These are phyloP conservation scores for Aurinia saxatilis DNA, from an alignment of 345 rosid genomes.

Conservation along the genomic window DNA sequence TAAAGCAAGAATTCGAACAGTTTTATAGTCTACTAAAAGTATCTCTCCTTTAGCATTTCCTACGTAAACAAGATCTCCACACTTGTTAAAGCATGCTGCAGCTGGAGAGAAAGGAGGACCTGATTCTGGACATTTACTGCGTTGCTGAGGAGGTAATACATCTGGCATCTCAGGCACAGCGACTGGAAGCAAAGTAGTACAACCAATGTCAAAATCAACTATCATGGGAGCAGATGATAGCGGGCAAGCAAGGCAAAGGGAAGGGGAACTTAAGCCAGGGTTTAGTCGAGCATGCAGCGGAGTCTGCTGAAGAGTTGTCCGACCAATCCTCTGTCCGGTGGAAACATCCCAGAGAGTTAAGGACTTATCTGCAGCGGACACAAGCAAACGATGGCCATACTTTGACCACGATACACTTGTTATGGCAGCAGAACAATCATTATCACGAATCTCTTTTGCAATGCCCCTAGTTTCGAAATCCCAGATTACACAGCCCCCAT, in stretches of 20 bases:
- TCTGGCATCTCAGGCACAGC: slow-evolving; percentile 45
- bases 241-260: slow-evolving; percentile 80
- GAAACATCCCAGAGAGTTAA: slow-evolving; percentile 87
- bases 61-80: slow-evolving; percentile 85
- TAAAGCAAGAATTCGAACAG: slow-evolving; percentile 54
- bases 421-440: slow-evolving; percentile 64
- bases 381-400: slow-evolving; percentile 83
- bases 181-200: slow-evolving; percentile 67
- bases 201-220: slow-evolving; percentile 64
- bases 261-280: slow-evolving; percentile 77
- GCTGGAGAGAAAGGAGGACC: slow-evolving; percentile 67
- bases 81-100: slow-evolving; percentile 93
- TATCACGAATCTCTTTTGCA: slow-evolving; percentile 84
- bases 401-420: slow-evolving; percentile 97
- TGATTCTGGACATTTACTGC: slow-evolving; percentile 62
- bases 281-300: slow-evolving; percentile 77
- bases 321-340: slow-evolving; percentile 59
- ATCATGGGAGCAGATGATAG: slow-evolving; percentile 94
- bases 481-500: slow-evolving; percentile 90
- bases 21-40: slow-evolving; percentile 72
- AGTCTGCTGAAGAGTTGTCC: slow-evolving; percentile 64
- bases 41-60: slow-evolving; percentile 97
- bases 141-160: slow-evolving; percentile 51
- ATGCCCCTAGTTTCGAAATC: slow-evolving; percentile 97
- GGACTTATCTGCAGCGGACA: slow-evolving; percentile 94